These are phyloP conservation scores for Erucastrum elatum DNA, from an alignment of 345 rosid species.

Conservation along the genomic window DNA sequence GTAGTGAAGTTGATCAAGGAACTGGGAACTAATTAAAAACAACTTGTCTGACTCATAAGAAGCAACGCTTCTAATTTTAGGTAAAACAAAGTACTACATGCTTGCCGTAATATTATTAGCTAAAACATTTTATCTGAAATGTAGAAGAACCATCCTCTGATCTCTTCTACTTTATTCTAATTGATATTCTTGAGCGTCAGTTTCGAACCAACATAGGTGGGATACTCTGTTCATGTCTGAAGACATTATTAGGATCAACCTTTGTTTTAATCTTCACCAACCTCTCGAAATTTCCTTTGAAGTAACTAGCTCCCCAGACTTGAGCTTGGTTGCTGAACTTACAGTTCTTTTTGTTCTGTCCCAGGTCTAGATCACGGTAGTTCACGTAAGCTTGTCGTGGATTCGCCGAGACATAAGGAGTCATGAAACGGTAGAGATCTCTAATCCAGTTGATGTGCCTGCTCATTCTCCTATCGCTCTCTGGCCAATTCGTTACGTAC, in stretches of 20 bases:
- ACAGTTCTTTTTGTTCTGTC: constrained; percentile 41
- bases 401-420: constrained; percentile 57
- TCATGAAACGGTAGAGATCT: constrained; percentile 50
- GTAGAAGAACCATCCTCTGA: not conserved
- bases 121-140: constrained; percentile 9
- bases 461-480: constrained; percentile 27
- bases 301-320: constrained; percentile 55
- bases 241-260: constrained; percentile 61
- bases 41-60: not conserved
- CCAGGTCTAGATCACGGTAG: constrained; percentile 72
- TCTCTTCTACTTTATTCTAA: constrained; percentile 17
- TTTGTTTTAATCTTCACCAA: constrained; percentile 52
- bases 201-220: constrained; percentile 34
- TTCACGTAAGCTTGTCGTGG: constrained; percentile 64
- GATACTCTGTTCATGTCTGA: constrained; percentile 66
- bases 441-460: constrained; percentile 48
- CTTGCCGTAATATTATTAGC: not conserved
- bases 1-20: not conserved
- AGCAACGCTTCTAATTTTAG: not conserved
- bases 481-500: constrained; percentile 47
- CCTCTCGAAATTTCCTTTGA: constrained; percentile 51
- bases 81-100: not conserved
- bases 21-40: not conserved
- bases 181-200: not conserved
- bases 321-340: constrained; percentile 40